Evolutionary conservation across 306 rosid genomes (phyloP).

Genomic region (Gleditsia sinensis): DNA sequence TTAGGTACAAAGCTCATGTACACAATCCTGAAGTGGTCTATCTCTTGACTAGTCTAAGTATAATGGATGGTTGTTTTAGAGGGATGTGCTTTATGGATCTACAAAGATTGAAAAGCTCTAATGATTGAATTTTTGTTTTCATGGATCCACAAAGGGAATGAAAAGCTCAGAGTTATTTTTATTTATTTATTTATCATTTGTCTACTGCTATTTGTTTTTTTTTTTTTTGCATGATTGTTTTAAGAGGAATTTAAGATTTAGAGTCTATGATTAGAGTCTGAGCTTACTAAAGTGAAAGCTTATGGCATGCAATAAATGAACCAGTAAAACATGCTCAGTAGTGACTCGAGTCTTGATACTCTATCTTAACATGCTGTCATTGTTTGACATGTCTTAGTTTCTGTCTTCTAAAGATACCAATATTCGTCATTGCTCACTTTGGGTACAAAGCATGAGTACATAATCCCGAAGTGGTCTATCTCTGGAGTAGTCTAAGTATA

Average conservation of each 20-base stretch:
- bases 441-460: conserved; percentile 25
- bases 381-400: conserved; percentile 36
- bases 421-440: no score
- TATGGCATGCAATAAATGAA: conserved; percentile 58
- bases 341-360: conserved; percentile 62
- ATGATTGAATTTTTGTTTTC: no score
- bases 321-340: conserved; percentile 54
- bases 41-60: conserved; percentile 16
- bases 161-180: no score
- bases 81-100: no score
- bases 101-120: no score
- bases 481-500: conserved; percentile 11
- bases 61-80: neutral
- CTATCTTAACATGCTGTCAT: conserved; percentile 69
- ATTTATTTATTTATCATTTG: no score
- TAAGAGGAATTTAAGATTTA: no score
- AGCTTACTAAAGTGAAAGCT: conserved; percentile 47
- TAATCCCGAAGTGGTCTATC: conserved; percentile 30
- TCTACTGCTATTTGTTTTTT: no score
- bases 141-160: no score
- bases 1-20: conserved; percentile 26
- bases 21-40: conserved; percentile 28
- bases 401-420: conserved; percentile 45
- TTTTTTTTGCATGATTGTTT: no score
- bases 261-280: no score